phyloP scores from a whole-genome alignment of 2,329 filamentous ascomycete genomes.

The Calonectria montana region DNA sequence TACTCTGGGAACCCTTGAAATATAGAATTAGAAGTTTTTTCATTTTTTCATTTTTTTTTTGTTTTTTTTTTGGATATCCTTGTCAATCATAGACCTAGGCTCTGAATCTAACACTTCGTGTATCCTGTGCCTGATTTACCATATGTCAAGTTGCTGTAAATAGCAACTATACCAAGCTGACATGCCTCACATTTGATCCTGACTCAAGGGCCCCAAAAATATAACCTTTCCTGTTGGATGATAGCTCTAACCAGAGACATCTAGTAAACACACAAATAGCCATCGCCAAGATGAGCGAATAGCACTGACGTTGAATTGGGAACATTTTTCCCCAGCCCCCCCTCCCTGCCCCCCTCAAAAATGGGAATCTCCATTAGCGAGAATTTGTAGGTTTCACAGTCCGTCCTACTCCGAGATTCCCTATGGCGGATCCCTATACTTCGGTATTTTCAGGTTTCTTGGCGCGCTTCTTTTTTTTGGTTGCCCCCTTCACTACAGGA shows the following conservation, averaged over 20 bases:
- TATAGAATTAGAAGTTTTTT: conserved; percentile 33
- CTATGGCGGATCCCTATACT: conserved; percentile 21
- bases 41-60: background rate
- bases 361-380: background rate
- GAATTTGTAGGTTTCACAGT: background rate
- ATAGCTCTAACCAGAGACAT: background rate
- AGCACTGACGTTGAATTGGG: background rate
- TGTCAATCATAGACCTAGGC: conserved; percentile 8
- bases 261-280: background rate
- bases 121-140: background rate
- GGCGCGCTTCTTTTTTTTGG: conserved; percentile 52
- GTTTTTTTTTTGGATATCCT: background rate
- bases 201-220: background rate
- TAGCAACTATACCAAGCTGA: background rate
- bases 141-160: background rate
- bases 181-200: background rate
- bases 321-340: background rate
- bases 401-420: conserved; percentile 24
- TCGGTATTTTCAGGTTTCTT: conserved; percentile 37
- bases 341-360: background rate
- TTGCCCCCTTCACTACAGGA: conserved; percentile 53
- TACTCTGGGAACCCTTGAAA: conserved; percentile 9
- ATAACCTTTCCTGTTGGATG: background rate
- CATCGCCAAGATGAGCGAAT: background rate
- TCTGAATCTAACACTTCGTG: conserved; percentile 1